phyloP scores from a whole-genome alignment of 164 flowering plant species.

The Vitis riparia region DNA sequence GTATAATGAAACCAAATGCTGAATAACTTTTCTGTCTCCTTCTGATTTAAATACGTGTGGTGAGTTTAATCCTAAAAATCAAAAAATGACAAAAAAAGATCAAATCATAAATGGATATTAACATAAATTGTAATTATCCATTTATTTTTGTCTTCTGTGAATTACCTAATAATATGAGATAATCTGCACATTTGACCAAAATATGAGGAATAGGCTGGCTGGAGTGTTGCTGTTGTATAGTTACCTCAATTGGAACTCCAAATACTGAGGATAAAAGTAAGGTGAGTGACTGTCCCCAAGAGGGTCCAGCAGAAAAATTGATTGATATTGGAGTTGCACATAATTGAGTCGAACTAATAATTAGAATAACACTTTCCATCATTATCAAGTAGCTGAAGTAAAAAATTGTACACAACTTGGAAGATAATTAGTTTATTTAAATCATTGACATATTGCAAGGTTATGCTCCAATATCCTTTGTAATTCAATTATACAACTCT shows the following conservation, averaged over 20 bases:
- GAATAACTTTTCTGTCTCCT: conserved; percentile 71
- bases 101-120: background rate
- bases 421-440: no score
- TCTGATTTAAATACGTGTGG: conserved; percentile 69
- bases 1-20: conserved; percentile 69
- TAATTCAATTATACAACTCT: no score
- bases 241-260: conserved; percentile 84
- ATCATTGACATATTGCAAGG: no score
- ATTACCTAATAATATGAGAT: conserved; percentile 77
- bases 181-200: conserved; percentile 85
- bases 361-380: no score
- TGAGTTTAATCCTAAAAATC: conserved; percentile 56
- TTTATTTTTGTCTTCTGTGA: background rate
- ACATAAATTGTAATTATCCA: background rate
- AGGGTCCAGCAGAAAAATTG: no score
- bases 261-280: conserved; percentile 49
- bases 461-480: no score
- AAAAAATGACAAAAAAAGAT: conserved; percentile 5
- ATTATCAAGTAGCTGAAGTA: no score
- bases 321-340: no score
- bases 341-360: no score
- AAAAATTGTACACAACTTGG: no score
- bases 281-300: background rate
- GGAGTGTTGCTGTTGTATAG: conserved; percentile 76
- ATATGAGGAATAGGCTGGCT: conserved; percentile 65